Conservation (phyloP, 495 filamentous ascomycete species). For the Aspergillus ellipticus region DNA sequence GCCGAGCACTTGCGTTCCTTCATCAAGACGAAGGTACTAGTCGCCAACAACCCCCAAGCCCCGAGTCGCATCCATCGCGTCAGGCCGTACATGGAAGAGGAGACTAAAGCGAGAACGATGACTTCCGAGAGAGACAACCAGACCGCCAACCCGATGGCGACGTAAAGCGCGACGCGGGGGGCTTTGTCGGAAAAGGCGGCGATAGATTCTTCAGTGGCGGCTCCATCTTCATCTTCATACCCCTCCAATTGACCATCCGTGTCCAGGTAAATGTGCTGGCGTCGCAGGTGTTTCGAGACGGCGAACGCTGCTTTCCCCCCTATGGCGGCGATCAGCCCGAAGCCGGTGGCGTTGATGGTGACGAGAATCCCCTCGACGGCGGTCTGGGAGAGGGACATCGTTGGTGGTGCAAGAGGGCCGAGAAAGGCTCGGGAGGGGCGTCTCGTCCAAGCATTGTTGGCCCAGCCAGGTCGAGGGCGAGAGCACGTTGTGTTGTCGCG, state of each 20-base stretch:
- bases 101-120: background rate
- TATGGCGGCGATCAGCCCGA: background rate
- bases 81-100: background rate
- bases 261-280: background rate
- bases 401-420: background rate
- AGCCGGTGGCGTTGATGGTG: background rate
- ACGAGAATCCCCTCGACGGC: background rate
- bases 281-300: background rate
- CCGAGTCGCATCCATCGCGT: background rate
- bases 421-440: background rate
- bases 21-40: background rate
- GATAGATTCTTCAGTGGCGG: background rate
- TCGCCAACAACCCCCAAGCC: background rate
- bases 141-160: background rate
- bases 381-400: background rate
- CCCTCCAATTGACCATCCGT: background rate
- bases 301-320: background rate
- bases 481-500: background rate
- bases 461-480: background rate
- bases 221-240: background rate
- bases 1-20: background rate
- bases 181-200: background rate
- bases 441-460: background rate
- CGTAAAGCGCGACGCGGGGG: background rate
- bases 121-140: background rate